Conservation (phyloP, 192 early-diverging fungal species). For the Backusella circina region DNA sequence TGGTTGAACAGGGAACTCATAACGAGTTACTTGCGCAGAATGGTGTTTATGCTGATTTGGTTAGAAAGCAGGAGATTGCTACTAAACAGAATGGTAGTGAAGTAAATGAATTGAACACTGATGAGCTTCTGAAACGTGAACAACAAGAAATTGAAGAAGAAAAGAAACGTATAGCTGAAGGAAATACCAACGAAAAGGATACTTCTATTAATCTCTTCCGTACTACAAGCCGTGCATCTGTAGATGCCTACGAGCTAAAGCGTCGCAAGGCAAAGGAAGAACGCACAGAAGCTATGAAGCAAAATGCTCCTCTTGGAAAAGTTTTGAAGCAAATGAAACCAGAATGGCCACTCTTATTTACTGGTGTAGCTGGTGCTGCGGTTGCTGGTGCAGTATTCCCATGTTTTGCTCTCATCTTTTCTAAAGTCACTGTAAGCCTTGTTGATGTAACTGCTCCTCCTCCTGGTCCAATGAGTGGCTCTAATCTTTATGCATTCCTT, state of each 20-base stretch:
- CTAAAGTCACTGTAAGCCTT: conserved; percentile 48
- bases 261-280: conserved; percentile 33
- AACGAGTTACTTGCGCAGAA: conserved; percentile 61
- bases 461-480: conserved; percentile 29
- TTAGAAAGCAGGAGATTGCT: conserved; percentile 63
- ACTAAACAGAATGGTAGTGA: conserved; percentile 34
- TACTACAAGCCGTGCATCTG: conserved; percentile 9
- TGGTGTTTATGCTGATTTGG: conserved; percentile 64
- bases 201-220: conserved; percentile 5
- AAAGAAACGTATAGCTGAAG: neutral
- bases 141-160: neutral
- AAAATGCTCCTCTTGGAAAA: conserved; percentile 52
- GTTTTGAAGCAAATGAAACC: conserved; percentile 51
- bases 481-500: conserved; percentile 29
- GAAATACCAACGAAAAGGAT: neutral
- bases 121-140: conserved; percentile 12
- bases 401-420: conserved; percentile 60
- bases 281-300: conserved; percentile 30
- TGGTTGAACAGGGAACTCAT: conserved; percentile 79
- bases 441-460: conserved; percentile 12
- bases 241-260: conserved; percentile 34
- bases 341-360: conserved; percentile 47
- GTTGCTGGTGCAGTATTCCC: conserved; percentile 77
- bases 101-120: conserved; percentile 14
- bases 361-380: conserved; percentile 58